Conservation (phyloP, 2,329 filamentous ascomycete genomes). For the Phaeoacremonium minimum region DNA sequence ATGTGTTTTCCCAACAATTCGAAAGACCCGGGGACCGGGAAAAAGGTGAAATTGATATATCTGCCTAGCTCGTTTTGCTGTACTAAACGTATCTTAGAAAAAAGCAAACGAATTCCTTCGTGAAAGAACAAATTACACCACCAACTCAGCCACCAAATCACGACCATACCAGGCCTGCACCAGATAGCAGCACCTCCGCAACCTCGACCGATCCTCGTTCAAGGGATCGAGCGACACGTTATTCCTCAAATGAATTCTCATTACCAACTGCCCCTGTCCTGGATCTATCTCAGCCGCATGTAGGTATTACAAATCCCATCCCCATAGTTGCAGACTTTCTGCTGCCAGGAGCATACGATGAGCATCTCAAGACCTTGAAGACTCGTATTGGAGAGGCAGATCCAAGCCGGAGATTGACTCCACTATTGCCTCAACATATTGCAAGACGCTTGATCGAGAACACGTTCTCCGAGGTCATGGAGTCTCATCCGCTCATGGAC, state of each 20-base stretch:
- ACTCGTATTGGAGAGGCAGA: not conserved
- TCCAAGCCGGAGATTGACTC: conserved; percentile 4
- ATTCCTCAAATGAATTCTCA: too few relatives aligned
- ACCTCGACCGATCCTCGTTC: not conserved
- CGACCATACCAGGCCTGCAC: too few relatives aligned
- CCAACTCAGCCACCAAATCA: too few relatives aligned
- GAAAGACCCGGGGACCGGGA: conserved; percentile 1
- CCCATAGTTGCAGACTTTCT: not conserved
- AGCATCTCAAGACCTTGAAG: not conserved
- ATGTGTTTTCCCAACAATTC: conserved; percentile 1
- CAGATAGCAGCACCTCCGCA: not conserved
- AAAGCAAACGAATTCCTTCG: too few relatives aligned
- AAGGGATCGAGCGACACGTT: not conserved
- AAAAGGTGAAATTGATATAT: conserved; percentile 2
- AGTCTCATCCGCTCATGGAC: conserved; percentile 7
- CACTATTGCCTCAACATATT: conserved; percentile 8
- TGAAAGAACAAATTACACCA: too few relatives aligned
- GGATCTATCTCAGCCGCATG: not conserved
- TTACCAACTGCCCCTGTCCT: not conserved
- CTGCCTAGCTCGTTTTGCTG: too few relatives aligned
- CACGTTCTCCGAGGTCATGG: conserved; percentile 8
- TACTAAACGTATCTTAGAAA: too few relatives aligned
- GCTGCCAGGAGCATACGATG: not conserved
- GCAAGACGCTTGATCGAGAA: conserved; percentile 5
- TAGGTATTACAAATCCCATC: not conserved